Percentiles rank a stretch among this genome's conserved stretches.
These are phyloP conservation scores for Drechslerella coelobrocha DNA, from an alignment of 2,329 filamentous ascomycete genomes.

Conservation along the genomic window DNA sequence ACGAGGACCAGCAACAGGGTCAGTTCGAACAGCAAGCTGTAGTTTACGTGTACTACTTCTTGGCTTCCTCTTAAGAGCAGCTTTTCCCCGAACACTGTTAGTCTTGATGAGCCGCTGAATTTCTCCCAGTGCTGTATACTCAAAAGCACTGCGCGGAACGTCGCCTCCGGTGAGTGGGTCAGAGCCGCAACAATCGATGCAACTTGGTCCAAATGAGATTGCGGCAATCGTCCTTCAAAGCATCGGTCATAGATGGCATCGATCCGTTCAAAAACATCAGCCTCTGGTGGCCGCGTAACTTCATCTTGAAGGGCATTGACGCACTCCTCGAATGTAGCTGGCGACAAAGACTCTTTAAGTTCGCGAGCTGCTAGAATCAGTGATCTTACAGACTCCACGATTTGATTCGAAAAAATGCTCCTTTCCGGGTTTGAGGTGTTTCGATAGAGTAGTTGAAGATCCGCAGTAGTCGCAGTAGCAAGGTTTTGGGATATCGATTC, in stretches of 20 bases:
- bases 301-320: slow-evolving; percentile 73
- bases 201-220: slow-evolving; percentile 69
- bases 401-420: slow-evolving; percentile 24
- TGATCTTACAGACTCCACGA: slow-evolving; percentile 52
- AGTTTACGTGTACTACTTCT: slow-evolving; percentile 76
- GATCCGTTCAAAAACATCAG: slow-evolving; percentile 75
- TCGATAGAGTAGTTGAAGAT: slow-evolving; percentile 51
- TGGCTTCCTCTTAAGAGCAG: slow-evolving; percentile 77
- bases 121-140: slow-evolving; percentile 36
- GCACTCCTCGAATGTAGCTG: slow-evolving; percentile 72
- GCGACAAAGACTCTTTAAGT: slow-evolving; percentile 74
- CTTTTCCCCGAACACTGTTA: slow-evolving; percentile 78
- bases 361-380: slow-evolving; percentile 72
- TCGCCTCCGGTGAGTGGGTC: slow-evolving; percentile 19
- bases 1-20: slow-evolving; percentile 69
- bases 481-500: slow-evolving; percentile 78
- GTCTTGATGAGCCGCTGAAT: slow-evolving; percentile 59
- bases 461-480: slow-evolving; percentile 62
- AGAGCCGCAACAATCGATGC: slow-evolving; percentile 29
- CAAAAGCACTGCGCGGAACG: slow-evolving; percentile 25
- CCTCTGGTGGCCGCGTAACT: slow-evolving; percentile 74
- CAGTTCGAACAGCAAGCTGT: slow-evolving; percentile 79
- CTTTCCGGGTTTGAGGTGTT: slow-evolving; percentile 29
- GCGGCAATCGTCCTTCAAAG: slow-evolving; percentile 78
- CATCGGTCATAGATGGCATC: slow-evolving; percentile 79